phyloP scores from a whole-genome alignment of 192 early-diverging fungal genomes.

The Dissophora globulifera region DNA sequence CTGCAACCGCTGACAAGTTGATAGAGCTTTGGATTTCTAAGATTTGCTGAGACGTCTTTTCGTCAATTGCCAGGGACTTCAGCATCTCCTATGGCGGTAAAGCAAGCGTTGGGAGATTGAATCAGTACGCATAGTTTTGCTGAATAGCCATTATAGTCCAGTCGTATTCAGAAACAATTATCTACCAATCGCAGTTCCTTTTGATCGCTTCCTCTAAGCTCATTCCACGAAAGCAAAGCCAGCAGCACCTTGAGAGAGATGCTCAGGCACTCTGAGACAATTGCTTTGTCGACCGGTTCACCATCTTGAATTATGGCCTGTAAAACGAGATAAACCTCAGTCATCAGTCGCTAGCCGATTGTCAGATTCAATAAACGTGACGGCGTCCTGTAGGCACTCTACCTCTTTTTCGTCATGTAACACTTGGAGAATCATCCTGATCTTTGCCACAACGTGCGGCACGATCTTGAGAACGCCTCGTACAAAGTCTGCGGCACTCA shows the following conservation, averaged over 20 bases:
- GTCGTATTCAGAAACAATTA: neutral
- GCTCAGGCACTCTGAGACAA: slow-evolving; percentile 17
- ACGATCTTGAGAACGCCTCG: slow-evolving; percentile 43
- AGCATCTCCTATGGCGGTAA: slow-evolving; percentile 16
- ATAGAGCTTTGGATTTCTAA: slow-evolving; percentile 16
- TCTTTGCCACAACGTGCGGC: slow-evolving; percentile 29
- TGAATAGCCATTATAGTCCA: no score
- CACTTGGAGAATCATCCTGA: slow-evolving; percentile 21
- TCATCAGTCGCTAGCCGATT: no score
- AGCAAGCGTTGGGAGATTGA: neutral
- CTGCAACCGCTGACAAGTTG: slow-evolving; percentile 31
- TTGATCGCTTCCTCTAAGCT: slow-evolving; percentile 35
- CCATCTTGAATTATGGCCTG: slow-evolving; percentile 23
- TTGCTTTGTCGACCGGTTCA: neutral
- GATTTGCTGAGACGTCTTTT: slow-evolving; percentile 12
- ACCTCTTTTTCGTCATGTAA: slow-evolving; percentile 24
- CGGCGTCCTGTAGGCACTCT: no score
- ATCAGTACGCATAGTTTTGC: no score
- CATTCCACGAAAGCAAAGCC: slow-evolving; percentile 36
- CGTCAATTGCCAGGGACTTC: slow-evolving; percentile 29
- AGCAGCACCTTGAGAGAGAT: slow-evolving; percentile 24
- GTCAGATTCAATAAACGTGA: no score
- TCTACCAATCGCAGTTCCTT: slow-evolving; percentile 39
- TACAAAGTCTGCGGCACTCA: slow-evolving; percentile 45
- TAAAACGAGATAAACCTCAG: neutral